Base-by-base conservation (phyloP, 352 stramenopile species). In the Globisporangium perplexum region DNA sequence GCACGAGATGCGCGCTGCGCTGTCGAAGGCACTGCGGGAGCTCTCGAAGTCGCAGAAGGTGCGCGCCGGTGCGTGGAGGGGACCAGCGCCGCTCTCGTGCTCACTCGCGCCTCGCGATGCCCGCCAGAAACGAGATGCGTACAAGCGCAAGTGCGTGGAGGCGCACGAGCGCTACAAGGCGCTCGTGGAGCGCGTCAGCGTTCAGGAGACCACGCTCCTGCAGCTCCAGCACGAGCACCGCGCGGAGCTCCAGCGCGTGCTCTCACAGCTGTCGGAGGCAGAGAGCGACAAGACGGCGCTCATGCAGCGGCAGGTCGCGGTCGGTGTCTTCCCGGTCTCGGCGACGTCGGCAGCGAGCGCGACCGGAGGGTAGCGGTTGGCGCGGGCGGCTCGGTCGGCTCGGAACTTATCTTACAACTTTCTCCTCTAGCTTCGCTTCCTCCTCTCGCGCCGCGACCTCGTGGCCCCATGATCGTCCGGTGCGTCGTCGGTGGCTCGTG, bases 111-210 rank as follows among this genome's bases (percentile, higher is more conserved):
- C 8, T n/a, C 22, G 22, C 8, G 6, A 1, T n/a, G 4, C 3
- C 24, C 45, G 0, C 18, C 63, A 87, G 75, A 91, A 93, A 68
- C 71, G 78, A 17, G 77, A 93, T 52, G 77, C 77, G 26, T 93
- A 90, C 62, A 93, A 93, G 42, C 68, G 71, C 24, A 93, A 90
- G 41, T 93, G 83, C 54, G 65, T 93, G 11, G 75, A 93, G 54
- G 72, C 83, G 51, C 83, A 93, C 63, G 77, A 88, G 50, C 72
- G 67, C 20, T 84, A 82, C 69, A 90, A 93, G 49, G 55, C 64
- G 4, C 36, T 88, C 44, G 41, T 72, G 7, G 55, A 68, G 24
- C 75, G 86, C 35, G 59, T 68, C 11, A 78, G 69, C 44, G 50
- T 53, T 1, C 57, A 74, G 41, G 77, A 86, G n/a, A 20, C 59